Evolutionary conservation across 2,329 filamentous ascomycete species (phyloP), one percentile per base, ranked within the genome.

Genomic region (Plectosphaerella plurivora): DNA sequence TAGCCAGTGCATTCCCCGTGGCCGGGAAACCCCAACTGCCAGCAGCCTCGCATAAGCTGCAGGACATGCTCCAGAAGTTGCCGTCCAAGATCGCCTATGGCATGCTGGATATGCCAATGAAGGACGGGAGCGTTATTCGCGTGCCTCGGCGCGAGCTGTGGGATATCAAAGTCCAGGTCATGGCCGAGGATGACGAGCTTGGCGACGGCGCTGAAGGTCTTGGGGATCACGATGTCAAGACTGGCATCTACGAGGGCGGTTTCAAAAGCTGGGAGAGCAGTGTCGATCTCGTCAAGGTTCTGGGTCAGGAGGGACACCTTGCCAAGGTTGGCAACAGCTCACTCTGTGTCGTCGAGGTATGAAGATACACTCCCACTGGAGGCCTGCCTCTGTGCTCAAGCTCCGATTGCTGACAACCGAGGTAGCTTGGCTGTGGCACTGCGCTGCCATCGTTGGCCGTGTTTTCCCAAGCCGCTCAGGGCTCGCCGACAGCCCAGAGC

Each of bases 211-310:
- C 58, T 18, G 73, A 79, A 50, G 78, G 79, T 2, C 73, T 90
- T 36, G 85, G 83, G 39, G 77, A 79, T 56, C 84, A 88, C 57
- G 89, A 94, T 68, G 85, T 94, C 58, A 87, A 84, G 67, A 88
- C 88, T 51, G 89, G 89, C 49, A 82, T 93, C 54, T 94, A 94
- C 69, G 89, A 94, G 70, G 89, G 89, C 52, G 89, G 89, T 22
- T 91, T 93, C 73, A 94, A 94, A 73, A 92, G 87, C 62, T 94
- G 89, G 89, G 89, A 94, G 72, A 92, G 89, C 70, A 90, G 87
- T 54, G 76, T 91, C 50, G 89, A 94, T 65, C 75, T 94, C 16
- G 87, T 89, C 49, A 88, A 84, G 63, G 82, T 87, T n/a, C 67
- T 86, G 28, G 75, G 76, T 1, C 62, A 65, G 3, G 73, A 74